Evolutionary conservation across 768 basidiomycete genomes (phyloP).

Genomic region (Suillus alpinus): DNA sequence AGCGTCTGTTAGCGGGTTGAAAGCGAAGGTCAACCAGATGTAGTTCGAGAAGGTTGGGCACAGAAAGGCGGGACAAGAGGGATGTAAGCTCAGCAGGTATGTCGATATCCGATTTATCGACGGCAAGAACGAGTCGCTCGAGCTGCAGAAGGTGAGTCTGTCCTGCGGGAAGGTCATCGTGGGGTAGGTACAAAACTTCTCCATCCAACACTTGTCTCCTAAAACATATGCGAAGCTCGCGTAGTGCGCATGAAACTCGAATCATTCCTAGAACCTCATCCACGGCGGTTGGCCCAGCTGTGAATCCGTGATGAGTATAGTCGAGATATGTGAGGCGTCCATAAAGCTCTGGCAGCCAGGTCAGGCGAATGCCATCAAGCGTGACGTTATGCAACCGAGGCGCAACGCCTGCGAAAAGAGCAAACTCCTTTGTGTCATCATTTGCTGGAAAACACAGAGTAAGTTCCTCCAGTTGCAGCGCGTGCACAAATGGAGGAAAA

Average conservation of each 20-base stretch:
- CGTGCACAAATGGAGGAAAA: conserved; percentile 30
- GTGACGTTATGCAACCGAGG: conserved; percentile 55
- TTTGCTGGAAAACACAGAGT: conserved; percentile 59
- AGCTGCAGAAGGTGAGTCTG: conserved; percentile 40
- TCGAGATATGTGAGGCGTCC: conserved; percentile 60
- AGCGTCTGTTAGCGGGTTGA: neutral
- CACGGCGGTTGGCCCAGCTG: conserved; percentile 51
- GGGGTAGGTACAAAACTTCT: conserved; percentile 21
- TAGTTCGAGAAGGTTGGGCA: conserved; percentile 48
- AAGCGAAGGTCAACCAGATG: conserved; percentile 42
- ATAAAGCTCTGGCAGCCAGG: conserved; percentile 63
- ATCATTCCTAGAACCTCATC: conserved; percentile 59
- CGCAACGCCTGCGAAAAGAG: conserved; percentile 59
- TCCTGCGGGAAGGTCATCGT: conserved; percentile 29
- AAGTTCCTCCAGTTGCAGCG: conserved; percentile 49
- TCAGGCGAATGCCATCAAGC: conserved; percentile 61
- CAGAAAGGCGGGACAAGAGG: conserved; percentile 47
- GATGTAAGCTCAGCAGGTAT: conserved; percentile 60
- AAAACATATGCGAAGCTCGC: conserved; percentile 56
- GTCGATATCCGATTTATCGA: conserved; percentile 56
- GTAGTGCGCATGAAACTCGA: conserved; percentile 48
- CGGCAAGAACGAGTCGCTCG: conserved; percentile 43
- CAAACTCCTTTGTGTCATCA: conserved; percentile 67
- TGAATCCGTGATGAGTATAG: conserved; percentile 74
- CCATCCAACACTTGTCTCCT: conserved; percentile 33